Evolutionary conservation across 306 rosid species (phyloP), one percentile per base, ranked within the genome.

Genomic region (Vachellia collinsii): DNA sequence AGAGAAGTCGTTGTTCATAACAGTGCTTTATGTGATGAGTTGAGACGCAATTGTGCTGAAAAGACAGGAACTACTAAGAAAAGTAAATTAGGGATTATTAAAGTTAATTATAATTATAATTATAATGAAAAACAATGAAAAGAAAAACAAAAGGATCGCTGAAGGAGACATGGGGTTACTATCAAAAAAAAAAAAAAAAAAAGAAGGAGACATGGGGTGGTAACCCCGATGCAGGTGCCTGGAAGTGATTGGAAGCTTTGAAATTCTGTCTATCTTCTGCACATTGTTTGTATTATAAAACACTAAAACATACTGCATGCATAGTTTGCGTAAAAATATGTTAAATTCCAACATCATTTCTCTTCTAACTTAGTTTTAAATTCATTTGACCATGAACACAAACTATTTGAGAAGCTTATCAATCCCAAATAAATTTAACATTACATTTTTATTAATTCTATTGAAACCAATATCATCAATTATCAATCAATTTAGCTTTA

Each of bases 211-310:
- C 11, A 56, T 11, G 80, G 54, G 81, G 29, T 54, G 86, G 86
- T 69, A 87, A 83, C 83, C 59, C 74, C 6, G 37, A 7, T 23
- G 65, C 7, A 48, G 58, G 25, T 81, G 12, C 29, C 36, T 77
- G 88, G 86, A 37, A 83, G 80, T 70, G 85, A 88, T 43, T 34
- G 56, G 85, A 50, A 39, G 25, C 81, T 29, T 29, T 2, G 2
- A 29, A 29, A 29, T 2, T 29, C 34, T 29, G 2, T 29, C 34
- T 1, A 29, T 29, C 29, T 13, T 20, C 8, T n/a, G 5, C 62
- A 6, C 25, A 19, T 54, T 17, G 25, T n/a, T 54, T 53, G 1
- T 17, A 17, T 17, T 53, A 19, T 50, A 50, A 1, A 3, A 48
- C n/a, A n/a, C n/a, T n/a, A n/a, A n/a, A n/a, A n/a, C n/a, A n/a